Evolutionary conservation across 176 grass and related monocot genomes (phyloP), one percentile per base, ranked within the genome.

Genomic region (Oryza punctata): DNA sequence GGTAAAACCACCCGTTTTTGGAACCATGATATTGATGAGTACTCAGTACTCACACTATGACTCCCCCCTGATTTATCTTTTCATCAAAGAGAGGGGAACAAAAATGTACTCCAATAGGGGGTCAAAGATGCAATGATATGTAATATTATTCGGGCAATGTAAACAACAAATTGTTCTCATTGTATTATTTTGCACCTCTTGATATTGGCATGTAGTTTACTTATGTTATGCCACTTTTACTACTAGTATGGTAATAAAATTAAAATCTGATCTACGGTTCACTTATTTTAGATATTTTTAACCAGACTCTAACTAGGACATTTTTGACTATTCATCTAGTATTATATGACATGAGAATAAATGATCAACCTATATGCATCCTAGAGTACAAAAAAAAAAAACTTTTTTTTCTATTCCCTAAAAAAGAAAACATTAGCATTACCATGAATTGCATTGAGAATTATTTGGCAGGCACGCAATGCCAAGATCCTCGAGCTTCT

Each of bases 361-460:
- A 57, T 57, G 52, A 57, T 57, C 52, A 50, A 18, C 15, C 4
- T 50, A 50, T 50, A 50, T 18, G 1, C 47, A 50, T 16, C 14
- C 4, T 18, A 50, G 13, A 50, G 14, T 21, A 21, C 4, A 6
- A n/a, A n/a, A n/a, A 33, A 57, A n/a, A 19, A 54, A 47, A 6
- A 19, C 28, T 45, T 18, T 29, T 29, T 8, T 57, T 21, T 57
- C 19, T 18, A 7, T 25, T 65, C 5, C 35, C 19, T 50, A 10
- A 7, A 50, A 10, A 52, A 68, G 14, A 50, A 49, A 5, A 40
- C 10, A 18, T 33, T 70, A 14, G 52, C 11, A 71, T 7, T 82
- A 91, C 92, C 92, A 73, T 87, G 72, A 6, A 87, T 78, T 24
- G 77, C 52, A 70, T 78, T 59, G 25, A 94, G 29, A 79, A 82